Conservation (phyloP, 2,329 filamentous ascomycete genomes). For the Sporothrix globosa region DNA sequence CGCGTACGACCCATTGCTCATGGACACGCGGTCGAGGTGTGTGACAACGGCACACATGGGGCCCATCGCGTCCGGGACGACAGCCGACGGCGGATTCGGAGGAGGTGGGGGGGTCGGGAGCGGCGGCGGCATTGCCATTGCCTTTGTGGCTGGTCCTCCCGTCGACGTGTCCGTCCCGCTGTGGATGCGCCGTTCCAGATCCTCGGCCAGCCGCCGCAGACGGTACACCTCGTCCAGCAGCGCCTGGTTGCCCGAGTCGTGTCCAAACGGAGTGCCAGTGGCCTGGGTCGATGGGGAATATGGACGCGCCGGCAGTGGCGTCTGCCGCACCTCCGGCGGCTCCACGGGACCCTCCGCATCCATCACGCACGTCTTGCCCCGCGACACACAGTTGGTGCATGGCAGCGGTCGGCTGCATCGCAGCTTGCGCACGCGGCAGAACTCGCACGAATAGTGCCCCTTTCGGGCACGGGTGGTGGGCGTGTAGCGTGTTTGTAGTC, state of each 20-base stretch:
- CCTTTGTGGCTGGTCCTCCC: too few species aligned
- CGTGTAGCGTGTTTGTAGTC: too few species aligned
- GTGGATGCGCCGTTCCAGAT: conserved; percentile 23
- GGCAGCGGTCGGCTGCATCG: conserved; percentile 31
- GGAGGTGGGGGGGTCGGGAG: neutral
- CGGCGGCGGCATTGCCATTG: neutral
- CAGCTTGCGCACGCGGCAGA: conserved; percentile 32
- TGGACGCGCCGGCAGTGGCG: neutral
- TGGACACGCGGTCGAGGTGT: conserved; percentile 31
- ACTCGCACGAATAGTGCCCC: conserved; percentile 32
- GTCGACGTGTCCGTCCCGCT: too few species aligned
- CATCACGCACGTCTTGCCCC: conserved; percentile 29
- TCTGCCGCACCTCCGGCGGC: neutral
- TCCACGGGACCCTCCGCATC: neutral
- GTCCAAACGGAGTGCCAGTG: neutral
- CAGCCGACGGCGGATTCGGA: neutral
- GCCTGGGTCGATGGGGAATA: neutral
- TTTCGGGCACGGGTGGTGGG: conserved; percentile 1
- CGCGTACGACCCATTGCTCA: conserved; percentile 27
- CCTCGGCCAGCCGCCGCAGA: conserved; percentile 25
- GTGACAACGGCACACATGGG: conserved; percentile 29
- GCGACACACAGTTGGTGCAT: conserved; percentile 32
- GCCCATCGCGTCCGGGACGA: conserved; percentile 2
- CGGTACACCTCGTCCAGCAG: conserved; percentile 24
- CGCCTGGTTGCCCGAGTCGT: neutral